Percentiles rank a stretch among this genome's conserved stretches.
phyloP scores from a whole-genome alignment of 306 rosid genomes.

The Acacia crassicarpa region DNA sequence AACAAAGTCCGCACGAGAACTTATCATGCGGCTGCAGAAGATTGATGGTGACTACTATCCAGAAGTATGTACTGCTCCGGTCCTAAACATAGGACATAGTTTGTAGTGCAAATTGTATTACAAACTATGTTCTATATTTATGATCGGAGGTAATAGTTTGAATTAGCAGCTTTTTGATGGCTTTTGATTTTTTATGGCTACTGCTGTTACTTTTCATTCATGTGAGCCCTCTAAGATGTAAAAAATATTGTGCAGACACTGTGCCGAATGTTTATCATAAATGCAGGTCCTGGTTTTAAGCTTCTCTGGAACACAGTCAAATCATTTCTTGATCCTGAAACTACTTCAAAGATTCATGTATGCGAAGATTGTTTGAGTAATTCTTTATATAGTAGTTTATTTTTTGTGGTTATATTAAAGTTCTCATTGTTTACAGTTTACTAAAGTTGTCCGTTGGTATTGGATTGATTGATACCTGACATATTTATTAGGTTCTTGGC shows the following conservation, averaged over 20 bases:
- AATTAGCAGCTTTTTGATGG: neutral
- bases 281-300: slow-evolving; percentile 79
- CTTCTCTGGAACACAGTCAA: slow-evolving; percentile 80
- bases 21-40: slow-evolving; percentile 57
- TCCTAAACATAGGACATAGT: too few species aligned
- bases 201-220: neutral
- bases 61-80: slow-evolving; percentile 40
- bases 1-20: slow-evolving; percentile 57
- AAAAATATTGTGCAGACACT: slow-evolving; percentile 65
- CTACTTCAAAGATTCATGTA: slow-evolving; percentile 78
- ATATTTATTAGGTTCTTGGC: slow-evolving; percentile 53
- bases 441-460: neutral
- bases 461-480: slow-evolving; percentile 13
- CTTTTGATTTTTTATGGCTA: neutral
- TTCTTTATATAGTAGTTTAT: too few species aligned
- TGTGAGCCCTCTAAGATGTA: slow-evolving; percentile 7
- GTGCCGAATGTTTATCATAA: slow-evolving; percentile 66
- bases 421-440: neutral
- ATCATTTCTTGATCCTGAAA: slow-evolving; percentile 81
- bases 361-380: slow-evolving; percentile 21
- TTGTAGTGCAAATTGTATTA: too few species aligned
- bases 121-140: too few species aligned
- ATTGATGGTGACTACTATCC: slow-evolving; percentile 69
- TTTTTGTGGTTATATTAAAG: neutral
- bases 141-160: neutral